Base-by-base conservation (phyloP, 2,329 filamentous ascomycete species). In the Ilyonectria destructans region DNA sequence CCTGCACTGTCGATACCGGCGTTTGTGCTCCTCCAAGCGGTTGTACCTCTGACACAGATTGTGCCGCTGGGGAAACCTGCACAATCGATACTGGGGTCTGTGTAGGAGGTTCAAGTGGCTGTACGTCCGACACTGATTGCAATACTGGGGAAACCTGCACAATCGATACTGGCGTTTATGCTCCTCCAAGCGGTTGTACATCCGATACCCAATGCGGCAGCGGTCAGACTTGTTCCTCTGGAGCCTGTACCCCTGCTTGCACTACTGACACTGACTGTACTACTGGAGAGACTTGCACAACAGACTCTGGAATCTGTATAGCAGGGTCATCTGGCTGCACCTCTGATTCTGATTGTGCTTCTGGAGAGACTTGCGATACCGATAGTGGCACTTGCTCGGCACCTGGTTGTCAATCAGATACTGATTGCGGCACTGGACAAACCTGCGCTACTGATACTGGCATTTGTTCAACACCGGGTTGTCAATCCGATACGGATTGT, bases 211-310 rank as follows among this genome's bases (percentile, higher is more conserved):
- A 61, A 37, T 66, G 63, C 26, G 37, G 21, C 13, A n/a, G 26
- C 6, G 49, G 48, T 2, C 35, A 55, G 8, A 48, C 29, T n/a
- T 65, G 62, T 13, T 43, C 51, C 1, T n/a, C 51, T 21, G 60
- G 60, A 1, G 43, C 48, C 8, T 62, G 60, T 56, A 21, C 51
- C 52, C 21, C 51, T 21, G n/a, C 29, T 13, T 62, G 60, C 6
- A 40, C 40, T 1, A 49, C 51, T 19, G 37, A 62, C 31, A 40
- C 51, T 8, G 37, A 62, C 6, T 62, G 60, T 31, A 35, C 33
- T n/a, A 37, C 37, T 6, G 23, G 45, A 12, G 17, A 58, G 23
- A 51, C 13, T 8, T 52, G 49, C 17, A 26, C 26, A 26, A 26
- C 13, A 21, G 9, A 7, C 49, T 3, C 49, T 33, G 49, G 49